phyloP scores from a whole-genome alignment of 345 rosid genomes.

The Moringa oleifera region DNA sequence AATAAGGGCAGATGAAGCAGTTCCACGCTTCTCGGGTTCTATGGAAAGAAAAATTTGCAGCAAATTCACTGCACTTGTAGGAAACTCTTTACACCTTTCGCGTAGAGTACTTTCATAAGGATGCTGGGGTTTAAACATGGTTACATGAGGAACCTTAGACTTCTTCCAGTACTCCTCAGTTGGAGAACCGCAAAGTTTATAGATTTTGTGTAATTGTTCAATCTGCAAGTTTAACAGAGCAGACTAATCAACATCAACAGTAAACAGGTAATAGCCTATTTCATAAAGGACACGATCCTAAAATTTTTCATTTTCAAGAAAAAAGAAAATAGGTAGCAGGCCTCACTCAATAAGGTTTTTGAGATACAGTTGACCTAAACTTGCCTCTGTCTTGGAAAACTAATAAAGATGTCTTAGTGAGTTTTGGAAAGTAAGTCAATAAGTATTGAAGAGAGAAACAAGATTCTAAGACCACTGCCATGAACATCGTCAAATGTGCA shows the following conservation, averaged over 20 bases:
- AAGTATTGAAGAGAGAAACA: too few species aligned
- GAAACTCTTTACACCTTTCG: slow-evolving; percentile 54
- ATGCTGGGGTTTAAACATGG: slow-evolving; percentile 64
- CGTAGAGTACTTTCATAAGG: slow-evolving; percentile 43
- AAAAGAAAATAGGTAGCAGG: too few species aligned
- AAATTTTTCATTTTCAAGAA: too few species aligned
- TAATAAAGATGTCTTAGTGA: too few species aligned
- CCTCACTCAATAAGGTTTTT: too few species aligned
- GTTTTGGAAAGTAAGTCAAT: too few species aligned
- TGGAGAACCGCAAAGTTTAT: slow-evolving; percentile 77
- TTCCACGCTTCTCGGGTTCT: slow-evolving; percentile 63
- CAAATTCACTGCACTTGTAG: slow-evolving; percentile 37
- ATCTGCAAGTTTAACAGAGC: slow-evolving; percentile 33
- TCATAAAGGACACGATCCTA: too few species aligned
- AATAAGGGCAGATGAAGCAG: slow-evolving; percentile 64
- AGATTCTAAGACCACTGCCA: too few species aligned
- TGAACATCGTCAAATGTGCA: too few species aligned
- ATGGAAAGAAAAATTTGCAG: slow-evolving; percentile 55
- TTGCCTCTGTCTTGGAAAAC: too few species aligned
- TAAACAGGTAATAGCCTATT: not conserved
- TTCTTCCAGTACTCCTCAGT: slow-evolving; percentile 63
- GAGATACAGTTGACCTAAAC: too few species aligned
- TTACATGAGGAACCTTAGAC: slow-evolving; percentile 48
- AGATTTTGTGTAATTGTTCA: slow-evolving; percentile 75
- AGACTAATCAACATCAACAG: not conserved